Conservation (phyloP, 2,329 filamentous ascomycete species). For the Stagonosporopsis tanaceti region DNA sequence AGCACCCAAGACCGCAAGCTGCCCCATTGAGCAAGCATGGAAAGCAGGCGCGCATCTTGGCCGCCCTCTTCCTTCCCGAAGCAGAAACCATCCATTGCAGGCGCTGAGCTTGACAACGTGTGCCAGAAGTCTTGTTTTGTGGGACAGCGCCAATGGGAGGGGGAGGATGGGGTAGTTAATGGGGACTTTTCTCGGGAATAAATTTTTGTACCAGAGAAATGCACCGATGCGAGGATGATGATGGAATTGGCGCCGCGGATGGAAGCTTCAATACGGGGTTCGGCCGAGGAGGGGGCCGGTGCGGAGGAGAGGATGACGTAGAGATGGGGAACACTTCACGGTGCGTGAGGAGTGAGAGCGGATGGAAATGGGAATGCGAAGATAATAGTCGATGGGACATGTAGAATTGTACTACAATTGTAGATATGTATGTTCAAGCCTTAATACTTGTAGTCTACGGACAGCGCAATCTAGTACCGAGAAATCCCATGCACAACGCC, state of each 20-base stretch:
- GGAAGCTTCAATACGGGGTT: neutral
- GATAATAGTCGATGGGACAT: neutral
- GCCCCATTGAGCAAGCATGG: slow-evolving; percentile 19
- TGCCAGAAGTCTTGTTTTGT: slow-evolving; percentile 11
- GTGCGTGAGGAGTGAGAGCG: neutral
- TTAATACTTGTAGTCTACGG: neutral
- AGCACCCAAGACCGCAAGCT: neutral
- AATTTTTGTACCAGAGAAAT: neutral
- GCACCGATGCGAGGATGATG: neutral
- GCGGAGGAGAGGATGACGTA: slow-evolving; percentile 5
- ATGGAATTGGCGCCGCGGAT: neutral
- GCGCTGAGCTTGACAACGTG: slow-evolving; percentile 15
- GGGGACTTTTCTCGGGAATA: neutral
- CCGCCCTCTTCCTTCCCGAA: neutral
- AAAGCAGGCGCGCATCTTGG: slow-evolving; percentile 20
- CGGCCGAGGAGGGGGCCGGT: slow-evolving; percentile 5
- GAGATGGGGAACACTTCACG: neutral
- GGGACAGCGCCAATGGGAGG: neutral
- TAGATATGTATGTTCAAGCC: neutral
- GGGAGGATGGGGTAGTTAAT: neutral
- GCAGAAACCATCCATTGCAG: slow-evolving; percentile 9
- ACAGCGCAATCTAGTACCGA: slow-evolving; percentile 5
- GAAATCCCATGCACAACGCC: slow-evolving; percentile 9
- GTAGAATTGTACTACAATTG: neutral
- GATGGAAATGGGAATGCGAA: neutral